Percentiles rank a stretch among this genome's conserved stretches.
Conservation (phyloP, 148 eudicot species). For the Chenopodium quinoa region DNA sequence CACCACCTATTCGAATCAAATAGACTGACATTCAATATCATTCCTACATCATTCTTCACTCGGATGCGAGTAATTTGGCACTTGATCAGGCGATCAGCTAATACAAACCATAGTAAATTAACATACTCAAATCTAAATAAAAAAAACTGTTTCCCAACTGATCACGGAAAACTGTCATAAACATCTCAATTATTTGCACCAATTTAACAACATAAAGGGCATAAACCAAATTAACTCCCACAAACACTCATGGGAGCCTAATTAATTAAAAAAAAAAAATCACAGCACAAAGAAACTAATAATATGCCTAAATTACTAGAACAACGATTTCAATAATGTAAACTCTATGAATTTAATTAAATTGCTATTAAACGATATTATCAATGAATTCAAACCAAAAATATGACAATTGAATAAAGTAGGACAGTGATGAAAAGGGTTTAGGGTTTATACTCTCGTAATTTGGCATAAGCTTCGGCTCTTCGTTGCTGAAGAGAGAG, state of each 20-base stretch:
- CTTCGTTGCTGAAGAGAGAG: slow-evolving; percentile 70
- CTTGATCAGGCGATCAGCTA: no score
- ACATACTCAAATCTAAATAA: not conserved
- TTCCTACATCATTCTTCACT: not conserved
- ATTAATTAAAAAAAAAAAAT: no score
- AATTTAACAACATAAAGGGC: not conserved
- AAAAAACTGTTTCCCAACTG: no score
- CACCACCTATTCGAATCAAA: not conserved
- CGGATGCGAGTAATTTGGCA: not conserved
- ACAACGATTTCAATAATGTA: no score
- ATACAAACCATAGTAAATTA: not conserved
- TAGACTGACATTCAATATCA: not conserved
- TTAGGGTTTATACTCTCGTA: slow-evolving; percentile 49
- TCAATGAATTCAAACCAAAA: not conserved
- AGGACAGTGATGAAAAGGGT: not conserved
- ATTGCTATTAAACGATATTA: no score
- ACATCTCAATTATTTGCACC: not conserved
- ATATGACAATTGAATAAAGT: not conserved
- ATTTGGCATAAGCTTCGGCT: slow-evolving; percentile 70
- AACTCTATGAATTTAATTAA: no score
- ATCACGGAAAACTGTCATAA: not conserved
- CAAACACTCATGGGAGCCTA: not conserved
- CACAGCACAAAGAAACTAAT: not conserved
- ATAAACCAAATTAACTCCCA: no score
- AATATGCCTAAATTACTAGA: no score